Percentiles rank a stretch among this genome's conserved stretches.
Conservation (phyloP, 2,329 filamentous ascomycete species). For the Cladophialophora exuberans region DNA sequence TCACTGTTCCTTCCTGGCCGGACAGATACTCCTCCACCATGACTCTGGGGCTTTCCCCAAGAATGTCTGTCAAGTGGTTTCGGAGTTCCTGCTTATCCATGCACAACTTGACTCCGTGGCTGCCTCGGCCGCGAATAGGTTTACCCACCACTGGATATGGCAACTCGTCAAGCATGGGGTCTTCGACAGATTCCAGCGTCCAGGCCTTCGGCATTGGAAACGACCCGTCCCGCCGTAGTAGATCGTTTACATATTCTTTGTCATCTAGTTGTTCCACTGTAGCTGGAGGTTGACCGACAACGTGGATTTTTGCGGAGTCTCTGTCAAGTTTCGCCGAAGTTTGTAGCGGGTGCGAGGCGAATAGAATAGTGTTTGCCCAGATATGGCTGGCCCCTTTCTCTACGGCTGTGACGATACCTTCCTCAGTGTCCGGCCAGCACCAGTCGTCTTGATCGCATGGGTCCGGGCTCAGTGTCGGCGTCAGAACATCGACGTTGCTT, state of each 20-base stretch:
- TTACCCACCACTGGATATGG: slow-evolving; percentile 52
- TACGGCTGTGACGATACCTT: slow-evolving; percentile 47
- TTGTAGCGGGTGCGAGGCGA: slow-evolving; percentile 54
- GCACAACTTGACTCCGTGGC: slow-evolving; percentile 56
- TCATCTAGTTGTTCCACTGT: slow-evolving; percentile 56
- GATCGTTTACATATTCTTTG: slow-evolving; percentile 53
- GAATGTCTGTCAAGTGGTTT: slow-evolving; percentile 41
- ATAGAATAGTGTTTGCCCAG: slow-evolving; percentile 58
- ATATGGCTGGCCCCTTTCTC: slow-evolving; percentile 49
- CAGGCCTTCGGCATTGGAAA: slow-evolving; percentile 49
- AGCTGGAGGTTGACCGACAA: slow-evolving; percentile 53
- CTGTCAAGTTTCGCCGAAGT: slow-evolving; percentile 40
- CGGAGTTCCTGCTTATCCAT: slow-evolving; percentile 36
- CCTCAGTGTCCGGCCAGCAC: slow-evolving; percentile 51
- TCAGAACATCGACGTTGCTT: slow-evolving; percentile 40
- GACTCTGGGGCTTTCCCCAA: slow-evolving; percentile 42
- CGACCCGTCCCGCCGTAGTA: slow-evolving; percentile 41
- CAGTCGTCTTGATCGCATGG: slow-evolving; percentile 41
- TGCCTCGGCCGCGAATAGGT: slow-evolving; percentile 54
- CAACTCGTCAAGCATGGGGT: slow-evolving; percentile 28
- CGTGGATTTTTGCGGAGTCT: slow-evolving; percentile 38
- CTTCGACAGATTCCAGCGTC: slow-evolving; percentile 33
- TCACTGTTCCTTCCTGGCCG: slow-evolving; percentile 56
- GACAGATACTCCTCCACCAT: slow-evolving; percentile 55
- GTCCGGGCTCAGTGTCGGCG: slow-evolving; percentile 36